Percentiles rank a stretch among this genome's conserved stretches.
These are phyloP conservation scores for Evernia prunastri DNA, from an alignment of 495 filamentous ascomycete genomes.

Conservation along the genomic window DNA sequence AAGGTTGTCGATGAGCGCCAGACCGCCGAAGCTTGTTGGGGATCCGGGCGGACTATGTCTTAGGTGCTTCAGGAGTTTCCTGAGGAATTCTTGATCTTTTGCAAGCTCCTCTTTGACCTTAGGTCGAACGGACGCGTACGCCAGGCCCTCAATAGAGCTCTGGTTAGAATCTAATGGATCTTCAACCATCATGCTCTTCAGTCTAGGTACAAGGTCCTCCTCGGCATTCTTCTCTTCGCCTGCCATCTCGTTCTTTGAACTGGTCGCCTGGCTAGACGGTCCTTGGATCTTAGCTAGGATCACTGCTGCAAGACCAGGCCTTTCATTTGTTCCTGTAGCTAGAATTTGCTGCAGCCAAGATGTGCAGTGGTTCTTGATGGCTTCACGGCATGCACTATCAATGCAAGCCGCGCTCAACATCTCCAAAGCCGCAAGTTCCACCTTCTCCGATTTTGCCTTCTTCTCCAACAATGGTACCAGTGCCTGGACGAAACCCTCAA, in stretches of 20 bases:
- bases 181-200: slow-evolving; percentile 67
- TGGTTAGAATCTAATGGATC: slow-evolving; percentile 50
- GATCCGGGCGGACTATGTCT: slow-evolving; percentile 36
- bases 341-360: slow-evolving; percentile 78
- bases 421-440: slow-evolving; percentile 76
- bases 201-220: slow-evolving; percentile 69
- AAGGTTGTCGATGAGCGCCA: slow-evolving; percentile 78
- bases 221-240: slow-evolving; percentile 52
- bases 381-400: slow-evolving; percentile 67
- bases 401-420: slow-evolving; percentile 88
- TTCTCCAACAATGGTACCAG: slow-evolving; percentile 64
- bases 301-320: slow-evolving; percentile 71
- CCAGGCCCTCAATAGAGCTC: slow-evolving; percentile 83
- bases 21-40: slow-evolving; percentile 71
- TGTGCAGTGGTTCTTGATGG: slow-evolving; percentile 69
- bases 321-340: slow-evolving; percentile 56
- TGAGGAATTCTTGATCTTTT: slow-evolving; percentile 58
- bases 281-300: slow-evolving; percentile 67
- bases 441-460: slow-evolving; percentile 66
- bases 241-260: slow-evolving; percentile 33
- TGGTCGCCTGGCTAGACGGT: slow-evolving; percentile 30
- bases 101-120: slow-evolving; percentile 74
- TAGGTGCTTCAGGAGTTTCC: slow-evolving; percentile 57
- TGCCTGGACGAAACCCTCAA: slow-evolving; percentile 67
- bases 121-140: slow-evolving; percentile 78